phyloP scores from a whole-genome alignment of 768 basidiomycete genomes.

The Boletus coccyginus region DNA sequence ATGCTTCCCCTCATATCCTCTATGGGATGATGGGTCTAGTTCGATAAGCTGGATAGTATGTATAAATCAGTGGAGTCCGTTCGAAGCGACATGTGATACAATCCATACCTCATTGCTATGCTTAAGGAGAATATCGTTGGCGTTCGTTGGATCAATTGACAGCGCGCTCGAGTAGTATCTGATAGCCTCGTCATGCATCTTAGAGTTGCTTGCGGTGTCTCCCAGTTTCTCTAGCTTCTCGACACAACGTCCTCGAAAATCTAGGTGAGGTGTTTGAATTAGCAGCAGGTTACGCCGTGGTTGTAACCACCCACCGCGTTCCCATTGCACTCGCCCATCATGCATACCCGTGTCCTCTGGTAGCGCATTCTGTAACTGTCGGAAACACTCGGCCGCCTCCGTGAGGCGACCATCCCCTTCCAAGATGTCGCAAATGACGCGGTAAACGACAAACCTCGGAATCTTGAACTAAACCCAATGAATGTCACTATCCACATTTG shows the following conservation, averaged over 20 bases:
- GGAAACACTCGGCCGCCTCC: neutral
- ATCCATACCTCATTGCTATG: conserved; percentile 5
- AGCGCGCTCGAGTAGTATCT: neutral
- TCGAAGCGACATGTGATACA: neutral
- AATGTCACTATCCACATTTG: neutral
- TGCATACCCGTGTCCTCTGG: neutral
- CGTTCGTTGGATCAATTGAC: neutral
- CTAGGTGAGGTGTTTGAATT: neutral
- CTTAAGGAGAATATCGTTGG: neutral
- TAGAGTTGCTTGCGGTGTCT: neutral
- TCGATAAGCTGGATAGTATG: neutral
- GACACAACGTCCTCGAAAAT: neutral
- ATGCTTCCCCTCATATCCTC: neutral
- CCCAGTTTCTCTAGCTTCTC: neutral
- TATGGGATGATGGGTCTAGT: neutral
- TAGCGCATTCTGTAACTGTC: neutral
- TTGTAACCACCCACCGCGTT: neutral
- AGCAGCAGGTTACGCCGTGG: neutral
- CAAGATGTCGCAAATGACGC: neutral
- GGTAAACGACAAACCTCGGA: neutral
- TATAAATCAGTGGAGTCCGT: no score
- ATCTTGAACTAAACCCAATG: neutral
- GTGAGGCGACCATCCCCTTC: neutral
- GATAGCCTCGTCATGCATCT: neutral
- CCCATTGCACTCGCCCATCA: neutral